phyloP scores from a whole-genome alignment of 768 basidiomycete species.

The Holtermanniella nyarrowii region DNA sequence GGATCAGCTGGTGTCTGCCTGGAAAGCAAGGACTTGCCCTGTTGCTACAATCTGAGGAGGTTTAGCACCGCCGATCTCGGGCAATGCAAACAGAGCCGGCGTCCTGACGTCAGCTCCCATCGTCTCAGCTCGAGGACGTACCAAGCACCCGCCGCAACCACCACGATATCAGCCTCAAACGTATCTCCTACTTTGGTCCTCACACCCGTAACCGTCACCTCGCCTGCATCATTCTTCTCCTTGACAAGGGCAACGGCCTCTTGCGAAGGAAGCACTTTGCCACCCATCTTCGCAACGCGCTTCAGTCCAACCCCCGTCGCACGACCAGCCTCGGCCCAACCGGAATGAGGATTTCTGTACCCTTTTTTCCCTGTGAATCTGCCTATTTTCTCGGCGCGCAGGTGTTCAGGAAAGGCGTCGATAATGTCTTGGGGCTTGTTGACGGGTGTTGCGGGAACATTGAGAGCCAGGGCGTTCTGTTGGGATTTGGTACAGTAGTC shows the following conservation, averaged over 20 bases:
- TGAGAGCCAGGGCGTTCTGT: slow-evolving; percentile 54
- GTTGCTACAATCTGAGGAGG: slow-evolving; percentile 59
- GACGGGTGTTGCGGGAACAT: slow-evolving; percentile 48
- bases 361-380: slow-evolving; percentile 42
- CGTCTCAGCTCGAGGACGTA: slow-evolving; percentile 39
- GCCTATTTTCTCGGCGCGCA: slow-evolving; percentile 22
- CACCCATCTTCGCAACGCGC: slow-evolving; percentile 54
- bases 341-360: slow-evolving; percentile 65
- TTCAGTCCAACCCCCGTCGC: slow-evolving; percentile 52
- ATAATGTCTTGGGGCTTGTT: slow-evolving; percentile 44
- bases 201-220: slow-evolving; percentile 49
- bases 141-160: slow-evolving; percentile 34
- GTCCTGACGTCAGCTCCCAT: slow-evolving; percentile 79
- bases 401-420: slow-evolving; percentile 46
- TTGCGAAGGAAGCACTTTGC: slow-evolving; percentile 52
- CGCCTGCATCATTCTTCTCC: slow-evolving; percentile 20
- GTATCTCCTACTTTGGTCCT: slow-evolving; percentile 50
- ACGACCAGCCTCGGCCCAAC: slow-evolving; percentile 72
- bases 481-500: slow-evolving; percentile 51
- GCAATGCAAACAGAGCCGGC: slow-evolving; percentile 59
- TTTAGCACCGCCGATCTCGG: slow-evolving; percentile 38
- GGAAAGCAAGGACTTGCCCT: slow-evolving; percentile 50
- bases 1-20: not conserved
- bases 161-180: slow-evolving; percentile 49
- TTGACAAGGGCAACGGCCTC: slow-evolving; percentile 49